A percentile compares a stretch with the other conserved stretches of the same genome.
These are phyloP conservation scores for Neurospora crassa DNA, from an alignment of 2,329 filamentous ascomycete species.

Conservation along the genomic window DNA sequence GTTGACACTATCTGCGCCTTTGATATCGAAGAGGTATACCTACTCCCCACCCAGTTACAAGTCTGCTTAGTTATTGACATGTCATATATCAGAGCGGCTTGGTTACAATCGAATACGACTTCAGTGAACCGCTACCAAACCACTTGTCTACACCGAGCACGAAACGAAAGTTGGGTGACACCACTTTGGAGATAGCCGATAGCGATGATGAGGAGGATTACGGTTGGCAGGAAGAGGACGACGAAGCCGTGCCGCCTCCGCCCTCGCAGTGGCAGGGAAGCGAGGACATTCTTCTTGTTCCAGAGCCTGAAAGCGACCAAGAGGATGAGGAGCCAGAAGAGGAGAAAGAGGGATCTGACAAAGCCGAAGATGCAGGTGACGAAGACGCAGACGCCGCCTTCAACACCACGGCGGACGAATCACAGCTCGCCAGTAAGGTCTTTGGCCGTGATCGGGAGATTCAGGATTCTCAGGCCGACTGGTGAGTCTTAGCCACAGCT, in stretches of 20 bases:
- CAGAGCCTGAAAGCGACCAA: slow-evolving; percentile 24
- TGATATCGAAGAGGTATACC: slow-evolving; percentile 35
- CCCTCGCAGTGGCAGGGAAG: slow-evolving; percentile 61
- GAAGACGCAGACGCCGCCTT: background rate
- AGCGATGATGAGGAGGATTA: slow-evolving; percentile 62
- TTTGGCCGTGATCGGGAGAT: background rate
- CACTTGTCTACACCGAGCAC: slow-evolving; percentile 29
- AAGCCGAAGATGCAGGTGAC: slow-evolving; percentile 1
- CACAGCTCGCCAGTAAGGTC: background rate
- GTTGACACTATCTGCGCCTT: slow-evolving; percentile 40
- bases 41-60: background rate
- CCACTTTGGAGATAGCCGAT: slow-evolving; percentile 49
- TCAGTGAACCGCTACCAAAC: slow-evolving; percentile 24
- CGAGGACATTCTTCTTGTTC: slow-evolving; percentile 49
- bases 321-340: slow-evolving; percentile 27
- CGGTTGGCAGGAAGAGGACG: slow-evolving; percentile 60
- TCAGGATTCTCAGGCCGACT: background rate
- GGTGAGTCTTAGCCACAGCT: background rate
- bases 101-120: slow-evolving; percentile 31
- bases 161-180: slow-evolving; percentile 57
- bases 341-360: background rate
- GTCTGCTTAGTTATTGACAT: background rate
- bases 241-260: slow-evolving; percentile 47
- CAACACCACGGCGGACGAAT: background rate
- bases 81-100: slow-evolving; percentile 31